These are phyloP conservation scores for Tremellales sp. DNA, from an alignment of 1,284 basidiomycete species.

Conservation along the genomic window DNA sequence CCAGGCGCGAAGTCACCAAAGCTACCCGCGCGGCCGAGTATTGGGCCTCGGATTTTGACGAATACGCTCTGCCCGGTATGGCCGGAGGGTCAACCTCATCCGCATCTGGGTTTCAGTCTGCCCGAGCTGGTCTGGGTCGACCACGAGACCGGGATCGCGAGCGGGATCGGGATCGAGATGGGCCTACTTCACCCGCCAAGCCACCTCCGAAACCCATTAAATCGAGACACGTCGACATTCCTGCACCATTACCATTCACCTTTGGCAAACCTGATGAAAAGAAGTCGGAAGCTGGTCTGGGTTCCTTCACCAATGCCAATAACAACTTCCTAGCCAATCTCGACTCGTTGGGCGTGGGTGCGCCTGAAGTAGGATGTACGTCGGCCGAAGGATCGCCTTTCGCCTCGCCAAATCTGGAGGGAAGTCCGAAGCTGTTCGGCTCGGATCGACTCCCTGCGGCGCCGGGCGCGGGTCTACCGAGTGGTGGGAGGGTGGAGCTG, in stretches of 20 bases:
- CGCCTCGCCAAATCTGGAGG: background rate
- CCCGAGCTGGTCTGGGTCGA: slow-evolving; percentile 4
- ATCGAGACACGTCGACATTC: slow-evolving; percentile 32
- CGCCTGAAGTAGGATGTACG: background rate
- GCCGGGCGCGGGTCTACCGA: background rate
- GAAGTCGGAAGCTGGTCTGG: slow-evolving; percentile 17
- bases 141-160: slow-evolving; percentile 4
- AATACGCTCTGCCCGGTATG: slow-evolving; percentile 38
- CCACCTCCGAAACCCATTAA: slow-evolving; percentile 27
- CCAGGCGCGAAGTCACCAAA: slow-evolving; percentile 35
- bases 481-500: background rate
- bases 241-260: slow-evolving; percentile 37
- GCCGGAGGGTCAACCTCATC: slow-evolving; percentile 5
- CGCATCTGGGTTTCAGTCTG: slow-evolving; percentile 16
- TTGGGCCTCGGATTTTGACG: slow-evolving; percentile 43
- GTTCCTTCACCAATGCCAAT: slow-evolving; percentile 25
- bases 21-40: slow-evolving; percentile 42
- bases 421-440: background rate
- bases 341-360: background rate
- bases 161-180: slow-evolving; percentile 11
- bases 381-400: background rate
- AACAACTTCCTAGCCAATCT: slow-evolving; percentile 4
- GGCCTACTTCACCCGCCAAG: slow-evolving; percentile 13
- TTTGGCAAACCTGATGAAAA: slow-evolving; percentile 22
- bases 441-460: background rate